These are phyloP conservation scores for Leptographium wingfieldii DNA, from an alignment of 2,329 filamentous ascomycete species.

Conservation along the genomic window DNA sequence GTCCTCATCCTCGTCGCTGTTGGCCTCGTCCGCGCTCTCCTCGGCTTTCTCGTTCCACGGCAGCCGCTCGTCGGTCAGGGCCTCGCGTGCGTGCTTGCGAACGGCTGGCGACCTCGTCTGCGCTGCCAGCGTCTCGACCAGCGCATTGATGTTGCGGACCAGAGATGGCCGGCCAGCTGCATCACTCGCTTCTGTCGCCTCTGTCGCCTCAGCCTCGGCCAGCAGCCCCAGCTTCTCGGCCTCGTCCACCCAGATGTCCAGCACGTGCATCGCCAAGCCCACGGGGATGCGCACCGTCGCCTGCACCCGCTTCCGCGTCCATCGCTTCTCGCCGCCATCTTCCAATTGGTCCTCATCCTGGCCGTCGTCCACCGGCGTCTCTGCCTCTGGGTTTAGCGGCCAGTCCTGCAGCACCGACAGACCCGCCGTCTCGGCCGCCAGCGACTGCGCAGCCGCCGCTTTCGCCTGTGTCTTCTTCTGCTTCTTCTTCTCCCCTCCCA, in stretches of 20 bases:
- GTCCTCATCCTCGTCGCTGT: background rate
- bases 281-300: constrained; percentile 48
- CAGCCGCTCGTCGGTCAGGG: constrained; percentile 61
- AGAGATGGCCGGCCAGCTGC: constrained; percentile 22
- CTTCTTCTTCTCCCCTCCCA: constrained; percentile 16
- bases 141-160: constrained; percentile 36
- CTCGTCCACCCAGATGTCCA: constrained; percentile 75
- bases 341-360: constrained; percentile 25
- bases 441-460: constrained; percentile 10
- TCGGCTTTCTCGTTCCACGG: constrained; percentile 39
- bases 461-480: background rate
- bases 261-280: constrained; percentile 71
- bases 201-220: background rate
- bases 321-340: constrained; percentile 21
- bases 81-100: constrained; percentile 55
- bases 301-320: constrained; percentile 5
- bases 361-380: constrained; percentile 26
- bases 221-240: constrained; percentile 24
- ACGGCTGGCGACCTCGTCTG: constrained; percentile 58
- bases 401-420: constrained; percentile 17
- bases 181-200: constrained; percentile 10
- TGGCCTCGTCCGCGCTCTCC: background rate
- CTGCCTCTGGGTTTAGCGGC: constrained; percentile 26
- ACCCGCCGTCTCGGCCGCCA: background rate
- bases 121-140: constrained; percentile 43